phyloP scores from a whole-genome alignment of 208 protist species.

The Leptomonas seymouri region DNA sequence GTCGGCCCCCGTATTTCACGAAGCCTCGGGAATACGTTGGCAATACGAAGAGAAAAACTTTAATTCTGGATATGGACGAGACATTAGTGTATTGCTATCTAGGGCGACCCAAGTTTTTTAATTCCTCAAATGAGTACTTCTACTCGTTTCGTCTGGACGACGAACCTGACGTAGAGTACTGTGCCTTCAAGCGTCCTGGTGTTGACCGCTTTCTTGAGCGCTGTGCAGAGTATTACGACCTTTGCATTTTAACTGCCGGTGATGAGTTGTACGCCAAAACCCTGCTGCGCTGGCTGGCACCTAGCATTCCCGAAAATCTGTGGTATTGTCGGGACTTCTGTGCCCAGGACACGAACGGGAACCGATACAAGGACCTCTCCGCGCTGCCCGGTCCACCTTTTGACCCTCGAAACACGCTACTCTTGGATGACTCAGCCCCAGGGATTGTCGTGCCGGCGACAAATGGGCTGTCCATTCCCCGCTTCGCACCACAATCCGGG shows the following conservation, averaged over 20 bases:
- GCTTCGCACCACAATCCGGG: constrained; percentile 50
- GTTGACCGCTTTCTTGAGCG: constrained; percentile 47
- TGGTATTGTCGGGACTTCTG: constrained; percentile 64
- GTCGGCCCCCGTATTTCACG: constrained; percentile 32
- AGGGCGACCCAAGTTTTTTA: constrained; percentile 37
- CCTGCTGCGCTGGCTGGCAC: constrained; percentile 51
- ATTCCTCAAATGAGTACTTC: constrained; percentile 17
- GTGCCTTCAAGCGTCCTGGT: constrained; percentile 59
- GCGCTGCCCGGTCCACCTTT: constrained; percentile 36
- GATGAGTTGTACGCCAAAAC: constrained; percentile 61
- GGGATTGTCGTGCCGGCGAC: constrained; percentile 48
- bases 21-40: constrained; percentile 38
- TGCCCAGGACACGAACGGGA: constrained; percentile 24
- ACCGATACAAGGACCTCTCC: constrained; percentile 59
- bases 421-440: constrained; percentile 75
- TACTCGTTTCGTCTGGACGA: constrained; percentile 32
- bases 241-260: constrained; percentile 76
- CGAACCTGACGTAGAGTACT: constrained; percentile 36
- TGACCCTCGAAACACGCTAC: constrained; percentile 39
- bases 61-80: constrained; percentile 73
- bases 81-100: constrained; percentile 69
- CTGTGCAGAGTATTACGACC: constrained; percentile 52
- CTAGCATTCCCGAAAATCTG: constrained; percentile 36
- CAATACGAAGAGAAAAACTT: constrained; percentile 32
- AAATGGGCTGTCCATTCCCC: constrained; percentile 68